Evolutionary conservation across 2,329 filamentous ascomycete genomes (phyloP), one percentile per base, ranked within the genome.

Genomic region (Grosmannia clavigera): DNA sequence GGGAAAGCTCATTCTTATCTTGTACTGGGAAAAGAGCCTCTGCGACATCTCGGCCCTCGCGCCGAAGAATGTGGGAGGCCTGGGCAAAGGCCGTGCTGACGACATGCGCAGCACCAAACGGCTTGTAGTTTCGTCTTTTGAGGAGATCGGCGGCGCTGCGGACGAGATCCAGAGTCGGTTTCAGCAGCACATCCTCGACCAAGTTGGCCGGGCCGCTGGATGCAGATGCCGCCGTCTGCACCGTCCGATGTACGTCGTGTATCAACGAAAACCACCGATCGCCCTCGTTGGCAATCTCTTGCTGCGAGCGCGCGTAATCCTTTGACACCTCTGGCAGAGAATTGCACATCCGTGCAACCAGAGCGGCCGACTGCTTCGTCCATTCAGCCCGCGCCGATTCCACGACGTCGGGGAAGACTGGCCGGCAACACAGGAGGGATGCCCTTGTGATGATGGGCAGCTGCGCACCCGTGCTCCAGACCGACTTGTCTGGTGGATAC

Each of bases 241-340:
- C 55, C 0, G 62, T 59, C 19, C 33, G 43, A 40, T 77, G 70
- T 5, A 83, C 71, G 25, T 74, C 72, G 1, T 76, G 76, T 0
- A 76, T 76, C 11, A 90, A 71, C 1, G 79, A 73, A 62, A 88
- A 86, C 74, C 90, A 90, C 0, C 88, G 84, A 54, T 78, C 76
- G 0, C 85, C 85, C 66, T 87, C 81, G 7, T 84, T 77, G 11
- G 82, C 81, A 31, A 95, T 78, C 50, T 77, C 76, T 57, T 82
- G 78, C 69, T 96, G 90, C 0, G 90, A 95, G 51, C 78, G 78
- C 31, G 81, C 78, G 65, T 88, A 88, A 22, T 90, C 87, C 63
- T 86, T 86, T 0, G 90, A 91, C 60, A 92, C 84, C 68, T 92
- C 90, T 0, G 92, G 90, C 5, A 89, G 79, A 0, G 90, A 95